Evolutionary conservation across 257 asterid genomes (phyloP).

Genomic region (Penstemon barbatus): DNA sequence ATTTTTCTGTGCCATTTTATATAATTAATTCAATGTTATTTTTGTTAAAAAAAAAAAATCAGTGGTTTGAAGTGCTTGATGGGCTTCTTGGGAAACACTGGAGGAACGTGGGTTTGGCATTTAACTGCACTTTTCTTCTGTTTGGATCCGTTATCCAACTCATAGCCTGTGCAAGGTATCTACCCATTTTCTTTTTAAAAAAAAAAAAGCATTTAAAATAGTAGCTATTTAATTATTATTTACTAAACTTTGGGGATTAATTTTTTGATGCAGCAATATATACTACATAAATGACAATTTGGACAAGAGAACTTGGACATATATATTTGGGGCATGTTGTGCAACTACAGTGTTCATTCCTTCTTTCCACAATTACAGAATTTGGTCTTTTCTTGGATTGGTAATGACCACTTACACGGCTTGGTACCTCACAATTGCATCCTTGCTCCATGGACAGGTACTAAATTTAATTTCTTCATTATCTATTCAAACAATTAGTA

Average conservation of each 20-base stretch:
- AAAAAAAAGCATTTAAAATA: neutral
- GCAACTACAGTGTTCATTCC: slow-evolving; percentile 95
- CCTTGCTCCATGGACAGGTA: slow-evolving; percentile 91
- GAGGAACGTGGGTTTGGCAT: slow-evolving; percentile 97
- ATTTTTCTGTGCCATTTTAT: slow-evolving; percentile 8
- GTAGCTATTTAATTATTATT: too few species aligned
- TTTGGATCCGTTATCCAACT: slow-evolving; percentile 97
- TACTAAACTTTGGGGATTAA: too few species aligned
- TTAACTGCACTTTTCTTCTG: slow-evolving; percentile 91
- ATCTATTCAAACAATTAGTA: too few species aligned
- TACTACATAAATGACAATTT: slow-evolving; percentile 90
- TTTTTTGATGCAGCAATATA: slow-evolving; percentile 65
- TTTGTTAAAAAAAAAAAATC: neutral
- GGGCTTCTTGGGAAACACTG: slow-evolving; percentile 88
- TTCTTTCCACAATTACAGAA: slow-evolving; percentile 83
- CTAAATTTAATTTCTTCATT: neutral
- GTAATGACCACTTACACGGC: slow-evolving; percentile 96
- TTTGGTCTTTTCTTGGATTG: slow-evolving; percentile 90
- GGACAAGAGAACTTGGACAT: slow-evolving; percentile 98
- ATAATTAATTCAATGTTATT: neutral
- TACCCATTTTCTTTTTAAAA: too few species aligned
- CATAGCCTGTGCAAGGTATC: slow-evolving; percentile 95
- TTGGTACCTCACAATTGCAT: slow-evolving; percentile 91
- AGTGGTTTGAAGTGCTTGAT: slow-evolving; percentile 99
- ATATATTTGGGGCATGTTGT: slow-evolving; percentile 92